These are phyloP conservation scores for Xanthoconium purpureum DNA, from an alignment of 768 basidiomycete species.

Conservation along the genomic window DNA sequence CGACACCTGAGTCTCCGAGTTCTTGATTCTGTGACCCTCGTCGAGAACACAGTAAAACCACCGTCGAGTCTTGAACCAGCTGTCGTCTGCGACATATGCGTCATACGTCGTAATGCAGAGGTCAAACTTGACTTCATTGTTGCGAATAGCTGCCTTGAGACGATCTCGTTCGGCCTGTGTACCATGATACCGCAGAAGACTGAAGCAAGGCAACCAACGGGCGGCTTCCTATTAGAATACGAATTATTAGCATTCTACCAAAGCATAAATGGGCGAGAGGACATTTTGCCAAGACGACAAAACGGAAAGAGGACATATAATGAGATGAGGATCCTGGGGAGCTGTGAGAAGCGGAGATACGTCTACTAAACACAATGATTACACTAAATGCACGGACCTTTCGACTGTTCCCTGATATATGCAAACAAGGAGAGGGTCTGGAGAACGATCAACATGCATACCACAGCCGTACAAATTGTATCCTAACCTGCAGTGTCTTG, in stretches of 20 bases:
- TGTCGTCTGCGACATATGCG: slow-evolving; percentile 50
- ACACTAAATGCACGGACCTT: slow-evolving; percentile 30
- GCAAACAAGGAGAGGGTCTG: slow-evolving; percentile 65
- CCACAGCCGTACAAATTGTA: not conserved
- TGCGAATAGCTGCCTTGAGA: slow-evolving; percentile 44
- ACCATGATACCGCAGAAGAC: slow-evolving; percentile 61
- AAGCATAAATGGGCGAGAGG: slow-evolving; percentile 6
- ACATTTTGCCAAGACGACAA: slow-evolving; percentile 57
- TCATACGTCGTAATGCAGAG: slow-evolving; percentile 73
- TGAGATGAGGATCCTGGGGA: slow-evolving; percentile 58
- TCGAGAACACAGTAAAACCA: slow-evolving; percentile 63
- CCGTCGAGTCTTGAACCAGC: slow-evolving; percentile 57
- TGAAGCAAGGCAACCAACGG: slow-evolving; percentile 53
- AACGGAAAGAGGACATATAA: slow-evolving; percentile 72
- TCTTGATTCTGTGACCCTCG: slow-evolving; percentile 74
- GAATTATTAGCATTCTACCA: not conserved
- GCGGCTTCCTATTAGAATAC: slow-evolving; percentile 41
- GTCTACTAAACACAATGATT: not conserved
- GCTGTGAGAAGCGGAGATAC: slow-evolving; percentile 22
- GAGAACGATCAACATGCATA: slow-evolving; percentile 1
- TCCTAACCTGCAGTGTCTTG: slow-evolving; percentile 55
- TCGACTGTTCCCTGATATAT: slow-evolving; percentile 54
- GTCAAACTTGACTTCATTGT: slow-evolving; percentile 35
- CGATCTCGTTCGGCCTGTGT: slow-evolving; percentile 49
- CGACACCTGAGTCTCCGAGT: slow-evolving; percentile 53